These are phyloP conservation scores for Spatholobus suberectus DNA, from an alignment of 306 rosid genomes.

Conservation along the genomic window DNA sequence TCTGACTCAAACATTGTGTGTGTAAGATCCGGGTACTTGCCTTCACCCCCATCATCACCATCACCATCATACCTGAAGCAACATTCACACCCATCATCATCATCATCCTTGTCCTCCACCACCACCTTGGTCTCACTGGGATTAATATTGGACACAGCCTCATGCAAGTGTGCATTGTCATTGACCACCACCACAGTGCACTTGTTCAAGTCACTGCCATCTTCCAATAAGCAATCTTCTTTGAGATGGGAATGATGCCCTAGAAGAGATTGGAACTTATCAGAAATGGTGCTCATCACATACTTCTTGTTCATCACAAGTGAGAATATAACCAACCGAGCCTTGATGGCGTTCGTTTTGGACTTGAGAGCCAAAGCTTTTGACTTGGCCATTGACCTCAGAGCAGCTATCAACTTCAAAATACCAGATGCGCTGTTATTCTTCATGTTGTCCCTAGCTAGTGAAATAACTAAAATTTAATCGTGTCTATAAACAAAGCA, in stretches of 20 bases:
- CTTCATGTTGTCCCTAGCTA: slow-evolving; percentile 34
- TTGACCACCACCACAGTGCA: not conserved
- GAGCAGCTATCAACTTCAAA: slow-evolving; percentile 44
- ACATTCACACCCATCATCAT: slow-evolving; percentile 19
- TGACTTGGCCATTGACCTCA: slow-evolving; percentile 55
- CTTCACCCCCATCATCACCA: not conserved
- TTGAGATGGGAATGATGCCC: slow-evolving; percentile 22
- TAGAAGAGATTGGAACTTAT: slow-evolving; percentile 50
- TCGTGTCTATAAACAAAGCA: not conserved
- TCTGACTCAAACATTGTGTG: slow-evolving; percentile 46
- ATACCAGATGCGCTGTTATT: slow-evolving; percentile 44
- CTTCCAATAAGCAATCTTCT: slow-evolving; percentile 34
- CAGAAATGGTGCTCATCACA: slow-evolving; percentile 52
- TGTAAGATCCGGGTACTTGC: slow-evolving; percentile 45
- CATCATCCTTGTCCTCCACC: slow-evolving; percentile 22
- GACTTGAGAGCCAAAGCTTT: slow-evolving; percentile 51
- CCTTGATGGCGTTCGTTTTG: slow-evolving; percentile 55
- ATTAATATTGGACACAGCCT: not conserved
- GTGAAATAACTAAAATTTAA: not conserved
- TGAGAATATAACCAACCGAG: slow-evolving; percentile 56
- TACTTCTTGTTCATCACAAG: slow-evolving; percentile 54
- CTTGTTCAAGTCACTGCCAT: not conserved
- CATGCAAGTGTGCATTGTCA: slow-evolving; percentile 18
- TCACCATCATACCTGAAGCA: slow-evolving; percentile 4
- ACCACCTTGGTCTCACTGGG: slow-evolving; percentile 1